Evolutionary conservation across 1,284 basidiomycete genomes (phyloP), one percentile per base, ranked within the genome.

Genomic region (Moniliella sp.): DNA sequence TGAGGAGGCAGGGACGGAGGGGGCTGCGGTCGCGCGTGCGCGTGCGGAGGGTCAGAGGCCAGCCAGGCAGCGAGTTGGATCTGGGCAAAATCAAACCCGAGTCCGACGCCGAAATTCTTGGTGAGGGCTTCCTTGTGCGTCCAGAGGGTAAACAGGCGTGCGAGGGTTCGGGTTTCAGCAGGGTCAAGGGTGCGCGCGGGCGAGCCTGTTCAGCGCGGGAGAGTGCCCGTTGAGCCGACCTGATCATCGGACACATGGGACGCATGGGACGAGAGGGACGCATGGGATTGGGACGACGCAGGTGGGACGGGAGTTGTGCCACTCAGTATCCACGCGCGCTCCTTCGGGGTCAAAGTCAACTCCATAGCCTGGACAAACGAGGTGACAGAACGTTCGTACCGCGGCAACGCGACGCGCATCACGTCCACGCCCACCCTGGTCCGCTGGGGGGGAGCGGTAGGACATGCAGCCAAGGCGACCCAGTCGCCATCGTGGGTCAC

Each of bases 61-160:
- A n/a, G n/a, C 25, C 38, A 34, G 13, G 52, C 39, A 11, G 31
- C 25, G 9, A 57, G 25, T 19, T 56, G 33, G 13, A 57, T 36
- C 2, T 27, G 32, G 0, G 10, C 21, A 29, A 58, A 58, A 25
- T 58, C 56, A 30, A 48, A 57, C 2, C 53, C 53, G 13, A 58
- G 34, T 4, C 56, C 56, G 14, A 35, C 12, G 11, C 56, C 56
- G 7, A 52, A 18, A 13, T 42, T 42, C 33, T 58, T 58, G 1
- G 56, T 58, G 14, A 45, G 46, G 4, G 56, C 56, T 29, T 58
- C 56, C 31, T 58, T 58, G 37, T 53, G 38, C 30, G 56, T 58
- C 56, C 56, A 58, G 8, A 57, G 30, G 12, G 34, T 37, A 16
- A 37, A 45, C 1, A 55, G 34, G 13, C 53, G 37, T 9, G 30